Conservation (phyloP, 208 protist genomes). For the Acanthamoeba healyi region DNA sequence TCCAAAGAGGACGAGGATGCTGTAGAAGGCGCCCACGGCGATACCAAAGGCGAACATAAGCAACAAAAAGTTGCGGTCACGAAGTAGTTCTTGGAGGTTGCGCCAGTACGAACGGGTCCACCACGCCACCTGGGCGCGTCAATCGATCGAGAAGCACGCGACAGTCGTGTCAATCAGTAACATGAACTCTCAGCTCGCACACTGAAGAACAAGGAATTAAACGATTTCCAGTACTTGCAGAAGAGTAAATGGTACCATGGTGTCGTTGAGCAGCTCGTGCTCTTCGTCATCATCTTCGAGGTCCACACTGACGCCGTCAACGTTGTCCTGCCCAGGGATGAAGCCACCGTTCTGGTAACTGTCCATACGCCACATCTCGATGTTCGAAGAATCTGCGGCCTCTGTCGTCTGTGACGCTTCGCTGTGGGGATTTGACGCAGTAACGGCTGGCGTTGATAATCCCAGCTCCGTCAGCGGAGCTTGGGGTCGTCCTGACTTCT, state of each 20-base stretch:
- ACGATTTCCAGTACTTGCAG: no score
- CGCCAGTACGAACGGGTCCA: slow-evolving; percentile 37
- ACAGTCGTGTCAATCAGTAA: no score
- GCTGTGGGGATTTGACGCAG: no score
- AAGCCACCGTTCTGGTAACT: slow-evolving; percentile 24
- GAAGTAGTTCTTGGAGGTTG: not conserved
- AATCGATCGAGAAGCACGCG: no score
- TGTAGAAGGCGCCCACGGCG: slow-evolving; percentile 10
- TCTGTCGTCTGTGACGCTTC: no score
- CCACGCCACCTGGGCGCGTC: slow-evolving; percentile 37
- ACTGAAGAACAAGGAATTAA: not conserved
- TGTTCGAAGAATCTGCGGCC: no score
- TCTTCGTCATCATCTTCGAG: no score
- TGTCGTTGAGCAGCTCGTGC: not conserved
- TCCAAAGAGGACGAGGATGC: slow-evolving; percentile 13
- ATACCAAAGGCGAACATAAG: slow-evolving; percentile 29
- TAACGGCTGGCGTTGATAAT: not conserved
- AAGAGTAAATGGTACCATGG: not conserved
- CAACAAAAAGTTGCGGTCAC: slow-evolving; percentile 16
- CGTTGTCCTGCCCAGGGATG: not conserved
- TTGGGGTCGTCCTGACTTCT: no score
- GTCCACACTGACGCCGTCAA: not conserved
- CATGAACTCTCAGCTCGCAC: no score
- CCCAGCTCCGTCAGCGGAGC: not conserved
- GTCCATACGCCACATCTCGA: slow-evolving; percentile 43